Evolutionary conservation across 2,329 filamentous ascomycete species (phyloP), one percentile per base, ranked within the genome.

Genomic region (Aspergillus ibericus): DNA sequence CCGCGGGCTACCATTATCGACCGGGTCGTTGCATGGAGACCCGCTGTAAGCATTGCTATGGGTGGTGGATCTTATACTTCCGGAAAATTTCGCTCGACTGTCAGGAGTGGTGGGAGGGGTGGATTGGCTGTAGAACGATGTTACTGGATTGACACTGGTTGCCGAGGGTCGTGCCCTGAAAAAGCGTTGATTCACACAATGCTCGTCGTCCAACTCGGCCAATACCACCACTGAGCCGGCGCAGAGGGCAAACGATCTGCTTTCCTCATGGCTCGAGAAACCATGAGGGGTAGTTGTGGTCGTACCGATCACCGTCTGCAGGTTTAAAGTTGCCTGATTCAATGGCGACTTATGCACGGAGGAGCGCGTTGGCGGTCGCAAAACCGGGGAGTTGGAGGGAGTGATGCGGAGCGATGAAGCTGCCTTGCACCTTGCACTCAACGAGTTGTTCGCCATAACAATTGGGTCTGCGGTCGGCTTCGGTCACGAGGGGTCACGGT

Each of bases 151-250:
- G 40, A 90, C 75, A 5, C 91, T 89, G 20, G 87, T 86, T 10
- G 82, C 81, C 9, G 82, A 82, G 10, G 93, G 92, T 32, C 91
- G 86, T 40, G 93, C 95, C 70, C 92, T 87, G 79, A 91, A 98
- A 80, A 98, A 98, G 59, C 92, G 88, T 73, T 98, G 93, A 1
- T 83, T 84, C 69, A 88, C 76, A 59, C 80, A 75, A 61, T 83
- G 70, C 32, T 90, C 82, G 53, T 87, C 85, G 63, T 91, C 85
- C 53, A 97, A 82, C 66, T 90, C 88, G 7, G 93, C 91, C 16
- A 98, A 85, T 0, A 99, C 91, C n/a, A 92, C 93, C 44, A 93
- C 92, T 9, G 92, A 95, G 56, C 95, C 95, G 8, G 95, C 93
- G 63, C 92, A 93, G 73, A 96, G 95, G 56, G 92, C 92, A 75